Percentiles rank a stretch among this genome's conserved stretches.
These are phyloP conservation scores for Catunica adiposa DNA, from an alignment of 2,329 filamentous ascomycete species.

Conservation along the genomic window DNA sequence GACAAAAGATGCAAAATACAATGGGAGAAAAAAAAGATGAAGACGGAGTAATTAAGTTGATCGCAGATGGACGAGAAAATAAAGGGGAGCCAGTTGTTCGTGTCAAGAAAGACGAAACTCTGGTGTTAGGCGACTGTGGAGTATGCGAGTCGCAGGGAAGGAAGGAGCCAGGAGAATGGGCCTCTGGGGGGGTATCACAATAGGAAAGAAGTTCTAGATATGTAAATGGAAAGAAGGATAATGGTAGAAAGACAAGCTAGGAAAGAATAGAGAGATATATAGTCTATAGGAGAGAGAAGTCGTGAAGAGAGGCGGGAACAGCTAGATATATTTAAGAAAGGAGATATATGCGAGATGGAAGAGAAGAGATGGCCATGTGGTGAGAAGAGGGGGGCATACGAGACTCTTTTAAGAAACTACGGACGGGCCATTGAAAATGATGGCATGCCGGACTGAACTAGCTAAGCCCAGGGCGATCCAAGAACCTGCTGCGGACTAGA, in stretches of 20 bases:
- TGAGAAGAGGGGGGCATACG: neutral
- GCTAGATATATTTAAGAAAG: neutral
- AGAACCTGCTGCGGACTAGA: neutral
- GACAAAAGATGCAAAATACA: conserved; percentile 8
- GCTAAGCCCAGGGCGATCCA: conserved; percentile 1
- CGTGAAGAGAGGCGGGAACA: neutral
- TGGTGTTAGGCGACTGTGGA: conserved; percentile 7
- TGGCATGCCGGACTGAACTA: neutral
- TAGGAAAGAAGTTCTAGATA: conserved; percentile 12
- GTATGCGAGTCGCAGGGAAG: conserved; percentile 10
- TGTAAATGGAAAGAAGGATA: neutral
- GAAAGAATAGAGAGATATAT: neutral
- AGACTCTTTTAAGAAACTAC: conserved; percentile 4
- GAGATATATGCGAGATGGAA: neutral
- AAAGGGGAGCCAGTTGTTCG: conserved; percentile 10
- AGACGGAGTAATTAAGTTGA: conserved; percentile 2
- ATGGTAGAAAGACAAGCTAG: neutral
- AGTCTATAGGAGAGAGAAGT: neutral
- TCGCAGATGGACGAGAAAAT: conserved; percentile 7
- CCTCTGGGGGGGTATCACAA: conserved; percentile 13
- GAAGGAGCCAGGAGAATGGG: conserved; percentile 9
- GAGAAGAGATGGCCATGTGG: neutral
- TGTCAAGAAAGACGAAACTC: conserved; percentile 3
- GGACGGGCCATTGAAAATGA: neutral
- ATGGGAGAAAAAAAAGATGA: conserved; percentile 4